Evolutionary conservation across 179 eudicot species (phyloP).

Genomic region (Nepenthes alata): DNA sequence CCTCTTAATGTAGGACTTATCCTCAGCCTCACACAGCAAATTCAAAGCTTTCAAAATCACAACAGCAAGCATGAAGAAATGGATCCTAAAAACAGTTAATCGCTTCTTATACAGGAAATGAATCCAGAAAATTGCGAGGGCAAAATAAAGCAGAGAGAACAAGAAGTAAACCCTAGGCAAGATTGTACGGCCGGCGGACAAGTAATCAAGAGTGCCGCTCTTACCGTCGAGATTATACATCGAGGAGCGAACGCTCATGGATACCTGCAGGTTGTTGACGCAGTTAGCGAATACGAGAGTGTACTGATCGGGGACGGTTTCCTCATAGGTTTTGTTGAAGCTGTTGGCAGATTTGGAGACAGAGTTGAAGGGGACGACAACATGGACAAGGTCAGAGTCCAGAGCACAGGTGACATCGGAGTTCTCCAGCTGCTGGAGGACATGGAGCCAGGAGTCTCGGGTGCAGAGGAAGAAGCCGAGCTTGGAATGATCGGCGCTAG

Average conservation of each 20-base stretch:
- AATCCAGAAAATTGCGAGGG: constrained; percentile 22
- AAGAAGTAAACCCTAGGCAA: constrained; percentile 40
- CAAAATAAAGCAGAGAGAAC: constrained; percentile 29
- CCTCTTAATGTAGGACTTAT: constrained; percentile 39
- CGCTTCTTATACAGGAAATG: constrained; percentile 27
- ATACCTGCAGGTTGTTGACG: constrained; percentile 15
- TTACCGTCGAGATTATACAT: constrained; percentile 51
- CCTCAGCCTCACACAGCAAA: constrained; percentile 55
- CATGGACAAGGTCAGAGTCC: constrained; percentile 23
- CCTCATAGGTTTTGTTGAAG: constrained; percentile 13
- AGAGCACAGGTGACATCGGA: constrained; percentile 38
- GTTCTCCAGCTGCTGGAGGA: constrained; percentile 36
- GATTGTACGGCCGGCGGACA: constrained; percentile 47
- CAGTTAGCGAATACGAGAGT: constrained; percentile 55
- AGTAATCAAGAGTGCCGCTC: constrained; percentile 30
- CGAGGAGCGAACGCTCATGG: constrained; percentile 43
- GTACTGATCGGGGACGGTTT: constrained; percentile 37
- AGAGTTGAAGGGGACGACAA: constrained; percentile 34
- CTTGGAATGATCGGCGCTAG: constrained; percentile 19
- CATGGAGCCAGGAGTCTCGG: constrained; percentile 47
- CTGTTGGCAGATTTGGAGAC: neutral
- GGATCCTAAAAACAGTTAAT: constrained; percentile 29
- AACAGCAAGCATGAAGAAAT: constrained; percentile 48
- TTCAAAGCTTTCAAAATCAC: constrained; percentile 39
- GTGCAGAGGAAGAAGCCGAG: constrained; percentile 65